These are phyloP conservation scores for Sphaceloma murrayae DNA, from an alignment of 2,329 filamentous ascomycete species.

Conservation along the genomic window DNA sequence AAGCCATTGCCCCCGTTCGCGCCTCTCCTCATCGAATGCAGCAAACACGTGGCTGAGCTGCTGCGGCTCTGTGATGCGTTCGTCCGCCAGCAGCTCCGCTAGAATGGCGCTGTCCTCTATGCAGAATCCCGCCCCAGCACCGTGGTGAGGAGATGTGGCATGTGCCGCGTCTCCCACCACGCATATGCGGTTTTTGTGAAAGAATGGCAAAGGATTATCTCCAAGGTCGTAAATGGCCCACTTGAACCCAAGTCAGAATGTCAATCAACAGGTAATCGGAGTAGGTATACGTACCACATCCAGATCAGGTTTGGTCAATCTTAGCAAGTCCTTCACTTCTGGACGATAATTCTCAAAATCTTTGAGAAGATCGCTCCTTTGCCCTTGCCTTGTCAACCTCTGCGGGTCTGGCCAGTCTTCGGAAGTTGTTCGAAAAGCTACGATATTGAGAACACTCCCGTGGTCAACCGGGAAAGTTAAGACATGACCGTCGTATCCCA, in stretches of 20 bases:
- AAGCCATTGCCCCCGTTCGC: too few relatives aligned
- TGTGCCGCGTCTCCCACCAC: conserved; percentile 36
- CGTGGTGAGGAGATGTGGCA: conserved; percentile 36
- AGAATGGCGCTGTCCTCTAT: conserved; percentile 26
- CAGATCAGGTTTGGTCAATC: too few relatives aligned
- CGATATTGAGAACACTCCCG: conserved; percentile 24
- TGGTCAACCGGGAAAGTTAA: conserved; percentile 46
- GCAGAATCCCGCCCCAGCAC: conserved; percentile 27
- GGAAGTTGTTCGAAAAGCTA: conserved; percentile 23
- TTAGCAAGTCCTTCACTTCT: too few relatives aligned
- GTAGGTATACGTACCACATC: too few relatives aligned
- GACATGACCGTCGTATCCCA: conserved; percentile 45
- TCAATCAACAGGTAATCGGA: too few relatives aligned
- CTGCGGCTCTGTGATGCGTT: too few relatives aligned
- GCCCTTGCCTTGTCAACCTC: too few relatives aligned
- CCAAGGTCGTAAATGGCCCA: conserved; percentile 36
- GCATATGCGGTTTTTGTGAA: conserved; percentile 28
- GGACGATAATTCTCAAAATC: too few relatives aligned
- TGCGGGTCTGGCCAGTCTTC: conserved; percentile 23
- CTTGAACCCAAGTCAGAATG: too few relatives aligned
- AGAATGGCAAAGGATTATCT: conserved; percentile 31
- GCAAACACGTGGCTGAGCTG: too few relatives aligned
- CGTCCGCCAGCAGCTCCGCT: conserved; percentile 23
- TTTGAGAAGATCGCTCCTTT: too few relatives aligned
- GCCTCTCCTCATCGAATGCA: too few relatives aligned